Evolutionary conservation across 768 basidiomycete species (phyloP), one percentile per base, ranked within the genome.

Genomic region (Auricularia auricula-judae): DNA sequence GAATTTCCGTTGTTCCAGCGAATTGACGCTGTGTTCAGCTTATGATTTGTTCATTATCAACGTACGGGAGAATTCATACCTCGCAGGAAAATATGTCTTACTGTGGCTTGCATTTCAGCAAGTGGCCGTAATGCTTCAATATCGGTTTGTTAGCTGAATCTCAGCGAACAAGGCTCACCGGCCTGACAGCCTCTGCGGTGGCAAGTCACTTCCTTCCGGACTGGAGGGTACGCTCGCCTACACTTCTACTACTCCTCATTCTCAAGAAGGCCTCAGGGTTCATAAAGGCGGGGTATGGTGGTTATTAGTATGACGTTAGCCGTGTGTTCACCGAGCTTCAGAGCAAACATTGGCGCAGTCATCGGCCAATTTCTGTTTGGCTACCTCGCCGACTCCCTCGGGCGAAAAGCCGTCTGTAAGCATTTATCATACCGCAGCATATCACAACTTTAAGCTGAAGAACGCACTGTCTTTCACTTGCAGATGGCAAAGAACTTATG

Each of bases 401-500:
- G 88, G 4, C 83, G 88, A 11, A 88, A 88, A 70, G 82, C 83
- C 0, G 78, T 89, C 63, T 88, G 84, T 86, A 56, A 63, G 78
- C 65, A 0, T 3, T 47, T 36, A 16, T 23, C 23, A 23, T 23
- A 23, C 23, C 23, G 23, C 23, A 23, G 23, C 23, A 23, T 23
- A 23, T 23, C 23, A 23, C 23, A 23, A 23, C 23, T 29, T 1
- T 29, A 29, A 29, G 29, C 29, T 29, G 29, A 29, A 29, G 29
- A 23, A 23, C 16, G 61, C 21, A 51, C 29, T 23, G 3, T 14
- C 7, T 4, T 29, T 33, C n/a, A 18, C 56, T n/a, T 63, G 47
- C n/a, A 85, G 86, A 89, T 67, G 87, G 88, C 8, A 87, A 89
- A 71, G 89, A 91, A 70, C 80, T 91, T 62, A 87, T 90, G 34